Base-by-base conservation (phyloP, 371 early-diverging fungal genomes). In the Syncephalastrum monosporum region DNA sequence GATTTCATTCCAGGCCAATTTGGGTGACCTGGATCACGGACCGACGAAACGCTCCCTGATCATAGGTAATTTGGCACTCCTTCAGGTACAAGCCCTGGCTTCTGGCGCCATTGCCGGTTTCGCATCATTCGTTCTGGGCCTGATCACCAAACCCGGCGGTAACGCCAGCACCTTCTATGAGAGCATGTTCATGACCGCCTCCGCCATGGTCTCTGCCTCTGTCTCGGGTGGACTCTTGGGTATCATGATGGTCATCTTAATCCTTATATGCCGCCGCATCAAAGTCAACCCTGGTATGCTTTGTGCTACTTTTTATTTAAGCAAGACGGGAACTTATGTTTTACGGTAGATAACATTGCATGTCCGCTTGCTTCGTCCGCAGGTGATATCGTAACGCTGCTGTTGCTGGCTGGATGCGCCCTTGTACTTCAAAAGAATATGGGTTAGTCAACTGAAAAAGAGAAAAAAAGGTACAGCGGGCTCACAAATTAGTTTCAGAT, bases 201-300 rank as follows among this genome's bases (percentile, higher is more conserved):
- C 86, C 12, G 81, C 88, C 14, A 85, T 90, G 69, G 67, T 89
- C 2, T 86, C 88, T 15, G 84, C 92, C 3, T 72, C 89, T 0
- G 59, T 87, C n/a, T 88, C 90, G 3, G 83, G 89, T 46, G 72
- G 82, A 41, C 68, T 89, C n/a, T 72, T 92, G 4, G 91, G 91
- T 13, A 60, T 82, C 0, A 79, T 91, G 47, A 90, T 90, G 77
- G 84, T 88, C 54, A 74, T 60, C 0, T 79, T 90, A 1, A 85
- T 93, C 25, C 46, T 86, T 14, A 56, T 84, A 15, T 85, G 91
- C 66, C 71, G 86, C 38, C 64, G 63, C 16, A 72, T 80, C 33
- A 68, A 80, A n/a, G 74, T 94, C 24, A 88, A 94, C 65, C 92
- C 94, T 13, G 90, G 88, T 72, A 83, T 76, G 13, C 5, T 33